Evolutionary conservation across 768 basidiomycete species (phyloP).

Genomic region (Tricholoma sp.): DNA sequence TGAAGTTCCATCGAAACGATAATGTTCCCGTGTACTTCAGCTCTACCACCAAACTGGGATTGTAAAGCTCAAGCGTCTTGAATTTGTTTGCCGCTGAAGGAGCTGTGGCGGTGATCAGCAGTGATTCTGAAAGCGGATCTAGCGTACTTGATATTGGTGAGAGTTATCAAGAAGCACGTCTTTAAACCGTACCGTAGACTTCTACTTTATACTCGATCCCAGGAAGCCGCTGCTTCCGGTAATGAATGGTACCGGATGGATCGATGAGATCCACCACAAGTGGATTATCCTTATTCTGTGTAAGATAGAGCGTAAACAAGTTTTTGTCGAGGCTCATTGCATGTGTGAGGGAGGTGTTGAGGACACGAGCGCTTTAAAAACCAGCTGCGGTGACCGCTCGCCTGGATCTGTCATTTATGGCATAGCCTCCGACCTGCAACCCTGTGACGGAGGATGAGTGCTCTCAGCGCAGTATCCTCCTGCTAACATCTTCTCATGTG

Average conservation of each 20-base stretch:
- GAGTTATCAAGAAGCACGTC: not conserved
- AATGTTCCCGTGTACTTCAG: conserved; percentile 71
- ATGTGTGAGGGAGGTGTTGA: not conserved
- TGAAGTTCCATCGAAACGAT: conserved; percentile 72
- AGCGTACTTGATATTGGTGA: not conserved
- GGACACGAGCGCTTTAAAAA: not conserved
- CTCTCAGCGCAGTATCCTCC: too few species aligned
- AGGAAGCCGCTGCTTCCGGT: conserved; percentile 61
- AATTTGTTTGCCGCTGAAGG: conserved; percentile 62
- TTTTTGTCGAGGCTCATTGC: conserved; percentile 82
- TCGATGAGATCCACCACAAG: conserved; percentile 69
- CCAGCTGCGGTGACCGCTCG: not conserved
- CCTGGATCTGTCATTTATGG: not conserved
- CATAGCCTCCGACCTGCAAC: conserved; percentile 1
- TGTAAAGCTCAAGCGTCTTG: conserved; percentile 72
- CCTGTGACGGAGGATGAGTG: not conserved
- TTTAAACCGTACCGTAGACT: conserved; percentile 49
- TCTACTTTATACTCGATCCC: conserved; percentile 57
- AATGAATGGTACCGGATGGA: conserved; percentile 56
- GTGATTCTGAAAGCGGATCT: conserved; percentile 71
- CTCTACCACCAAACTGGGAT: conserved; percentile 66
- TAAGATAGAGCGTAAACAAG: conserved; percentile 72
- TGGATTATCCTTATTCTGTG: conserved; percentile 52
- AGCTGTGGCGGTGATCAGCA: conserved; percentile 65
- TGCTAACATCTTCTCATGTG: too few species aligned